A percentile compares a stretch with the other conserved stretches of the same genome.
Evolutionary conservation across 441 rosid species (phyloP).

Genomic region (Erodium moschatum): DNA sequence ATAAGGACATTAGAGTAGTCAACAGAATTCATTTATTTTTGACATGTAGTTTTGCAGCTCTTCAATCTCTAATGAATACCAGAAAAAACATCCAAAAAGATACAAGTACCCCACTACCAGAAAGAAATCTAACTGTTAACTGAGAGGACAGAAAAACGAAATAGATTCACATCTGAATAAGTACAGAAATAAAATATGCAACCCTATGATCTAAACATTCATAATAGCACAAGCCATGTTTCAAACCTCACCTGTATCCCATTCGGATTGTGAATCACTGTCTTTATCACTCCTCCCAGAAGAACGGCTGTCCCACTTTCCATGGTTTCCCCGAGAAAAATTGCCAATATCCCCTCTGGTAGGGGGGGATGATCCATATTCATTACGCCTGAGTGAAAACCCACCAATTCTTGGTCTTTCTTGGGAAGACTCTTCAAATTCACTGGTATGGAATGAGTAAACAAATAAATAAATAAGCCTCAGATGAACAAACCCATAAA

Average conservation of each 20-base stretch:
- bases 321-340: conserved; percentile 49
- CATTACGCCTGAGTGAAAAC: conserved; percentile 52
- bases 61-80: background rate
- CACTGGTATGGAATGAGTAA: conserved; percentile 30
- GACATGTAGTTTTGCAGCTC: conserved; percentile 4
- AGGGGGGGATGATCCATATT: conserved; percentile 87
- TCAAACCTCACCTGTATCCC: conserved; percentile 55
- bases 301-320: conserved; percentile 85
- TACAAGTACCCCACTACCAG: background rate
- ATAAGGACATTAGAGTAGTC: background rate
- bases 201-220: background rate
- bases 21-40: background rate
- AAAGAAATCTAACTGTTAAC: background rate
- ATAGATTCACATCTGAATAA: background rate
- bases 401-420: conserved; percentile 55
- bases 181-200: background rate
- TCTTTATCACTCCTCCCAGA: conserved; percentile 73
- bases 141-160: background rate
- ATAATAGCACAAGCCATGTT: background rate
- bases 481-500: conserved; percentile 5
- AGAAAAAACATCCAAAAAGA: background rate
- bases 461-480: conserved; percentile 21
- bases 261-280: conserved; percentile 62
- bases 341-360: conserved; percentile 60
- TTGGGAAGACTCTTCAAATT: conserved; percentile 51